phyloP scores from a whole-genome alignment of 345 rosid species.

The Mangifera indica region DNA sequence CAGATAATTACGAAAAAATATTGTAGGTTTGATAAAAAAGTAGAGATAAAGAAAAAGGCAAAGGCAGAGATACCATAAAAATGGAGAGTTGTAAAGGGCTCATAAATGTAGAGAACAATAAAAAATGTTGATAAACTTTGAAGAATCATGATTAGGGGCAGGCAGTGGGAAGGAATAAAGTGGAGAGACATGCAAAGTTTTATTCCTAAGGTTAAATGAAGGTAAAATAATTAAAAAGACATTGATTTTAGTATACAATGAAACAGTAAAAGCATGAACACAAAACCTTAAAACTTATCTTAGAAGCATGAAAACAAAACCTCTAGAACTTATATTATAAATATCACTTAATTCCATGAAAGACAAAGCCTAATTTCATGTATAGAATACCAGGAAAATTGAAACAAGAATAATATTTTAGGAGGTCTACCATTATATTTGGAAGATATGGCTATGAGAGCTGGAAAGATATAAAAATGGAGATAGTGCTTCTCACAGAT shows the following conservation, averaged over 20 bases:
- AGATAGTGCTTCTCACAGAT: background rate
- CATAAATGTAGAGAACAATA: constrained; percentile 30
- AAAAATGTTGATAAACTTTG: constrained; percentile 31
- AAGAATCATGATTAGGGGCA: constrained; percentile 31
- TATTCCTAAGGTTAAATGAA: constrained; percentile 11
- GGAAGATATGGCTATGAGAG: too few relatives aligned
- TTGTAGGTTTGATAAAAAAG: background rate
- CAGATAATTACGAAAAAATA: background rate
- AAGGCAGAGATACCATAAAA: constrained; percentile 19
- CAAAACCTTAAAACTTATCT: too few relatives aligned
- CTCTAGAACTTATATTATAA: background rate
- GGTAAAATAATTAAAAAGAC: constrained; percentile 9
- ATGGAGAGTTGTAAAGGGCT: constrained; percentile 20
- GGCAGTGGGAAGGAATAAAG: constrained; percentile 42
- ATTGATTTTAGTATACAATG: constrained; percentile 23
- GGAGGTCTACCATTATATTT: too few relatives aligned
- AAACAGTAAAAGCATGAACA: constrained; percentile 21
- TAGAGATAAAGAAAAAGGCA: constrained; percentile 9
- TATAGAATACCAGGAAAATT: too few relatives aligned
- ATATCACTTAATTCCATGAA: background rate
- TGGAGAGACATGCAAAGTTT: constrained; percentile 24
- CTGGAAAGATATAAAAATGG: background rate
- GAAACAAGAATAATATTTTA: too few relatives aligned
- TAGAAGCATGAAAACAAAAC: background rate
- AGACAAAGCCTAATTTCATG: background rate